Conservation (phyloP, 176 grass and related monocot species). For the Juncus inflexus region DNA sequence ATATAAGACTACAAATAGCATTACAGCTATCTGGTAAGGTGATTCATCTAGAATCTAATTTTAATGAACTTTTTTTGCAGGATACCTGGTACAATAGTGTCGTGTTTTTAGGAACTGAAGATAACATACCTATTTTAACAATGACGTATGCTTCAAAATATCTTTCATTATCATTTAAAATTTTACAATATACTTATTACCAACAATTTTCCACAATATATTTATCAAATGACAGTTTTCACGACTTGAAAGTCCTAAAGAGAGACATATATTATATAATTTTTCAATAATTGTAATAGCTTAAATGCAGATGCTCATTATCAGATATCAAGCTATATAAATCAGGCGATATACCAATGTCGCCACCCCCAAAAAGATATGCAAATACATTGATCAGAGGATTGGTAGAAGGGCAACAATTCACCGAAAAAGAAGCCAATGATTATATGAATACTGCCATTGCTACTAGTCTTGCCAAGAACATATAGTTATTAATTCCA, state of each 20-base stretch:
- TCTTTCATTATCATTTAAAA: too few species aligned
- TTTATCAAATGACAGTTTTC: too few species aligned
- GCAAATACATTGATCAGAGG: slow-evolving; percentile 55
- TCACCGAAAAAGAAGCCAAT: slow-evolving; percentile 43
- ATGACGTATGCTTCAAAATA: slow-evolving; percentile 50
- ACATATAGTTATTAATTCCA: too few species aligned
- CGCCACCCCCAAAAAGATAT: slow-evolving; percentile 52
- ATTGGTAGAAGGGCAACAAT: slow-evolving; percentile 70
- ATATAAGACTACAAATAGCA: not conserved
- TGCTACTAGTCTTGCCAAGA: slow-evolving; percentile 23
- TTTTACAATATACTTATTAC: too few species aligned
- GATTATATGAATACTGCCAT: slow-evolving; percentile 43
- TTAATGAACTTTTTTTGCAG: slow-evolving; percentile 34
- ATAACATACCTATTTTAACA: slow-evolving; percentile 78
- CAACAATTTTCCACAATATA: too few species aligned
- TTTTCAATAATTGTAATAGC: too few species aligned
- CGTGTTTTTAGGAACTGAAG: slow-evolving; percentile 63
- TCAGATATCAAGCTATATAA: slow-evolving; percentile 46
- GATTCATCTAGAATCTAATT: not conserved
- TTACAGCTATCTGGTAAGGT: too few species aligned
- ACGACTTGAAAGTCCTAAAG: too few species aligned
- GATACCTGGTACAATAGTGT: slow-evolving; percentile 78
- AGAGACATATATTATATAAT: too few species aligned
- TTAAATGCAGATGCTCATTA: slow-evolving; percentile 47
- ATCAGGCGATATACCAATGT: slow-evolving; percentile 46